Percentiles rank a stretch among this genome's conserved stretches.
These are phyloP conservation scores for Neurospora sp. DNA, from an alignment of 495 filamentous ascomycete species.

Conservation along the genomic window DNA sequence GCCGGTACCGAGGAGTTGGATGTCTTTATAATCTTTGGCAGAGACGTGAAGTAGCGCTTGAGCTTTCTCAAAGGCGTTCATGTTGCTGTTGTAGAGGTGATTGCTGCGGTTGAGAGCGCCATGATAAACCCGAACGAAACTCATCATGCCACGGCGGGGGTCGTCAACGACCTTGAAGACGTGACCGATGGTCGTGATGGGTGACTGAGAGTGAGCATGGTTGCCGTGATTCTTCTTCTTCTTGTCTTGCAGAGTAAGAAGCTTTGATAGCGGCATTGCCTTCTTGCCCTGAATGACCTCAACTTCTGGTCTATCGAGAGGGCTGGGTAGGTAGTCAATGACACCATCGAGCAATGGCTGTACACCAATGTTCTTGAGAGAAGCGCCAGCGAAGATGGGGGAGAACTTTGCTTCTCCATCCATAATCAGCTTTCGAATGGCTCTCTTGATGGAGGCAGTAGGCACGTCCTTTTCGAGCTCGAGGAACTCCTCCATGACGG, in stretches of 20 bases:
- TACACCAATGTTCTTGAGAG: conserved; percentile 88
- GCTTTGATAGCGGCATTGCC: conserved; percentile 38
- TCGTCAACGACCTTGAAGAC: conserved; percentile 98
- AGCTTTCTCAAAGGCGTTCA: conserved; percentile 71
- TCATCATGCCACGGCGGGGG: conserved; percentile 71
- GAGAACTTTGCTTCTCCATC: conserved; percentile 54
- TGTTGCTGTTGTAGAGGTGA: conserved; percentile 77
- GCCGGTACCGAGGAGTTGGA: conserved; percentile 66
- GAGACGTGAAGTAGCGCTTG: conserved; percentile 85
- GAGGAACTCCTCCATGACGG: conserved; percentile 73
- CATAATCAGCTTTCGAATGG: conserved; percentile 63
- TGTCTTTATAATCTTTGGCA: conserved; percentile 76
- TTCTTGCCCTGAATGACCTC: conserved; percentile 58
- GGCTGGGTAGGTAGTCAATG: conserved; percentile 75
- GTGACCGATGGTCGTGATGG: conserved; percentile 65
- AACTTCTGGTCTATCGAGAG: conserved; percentile 64
- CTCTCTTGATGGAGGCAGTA: conserved; percentile 52
- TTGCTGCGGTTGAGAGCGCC: conserved; percentile 65
- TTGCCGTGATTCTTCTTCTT: conserved; percentile 34
- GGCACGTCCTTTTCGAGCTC: conserved; percentile 66
- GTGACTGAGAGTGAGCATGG: conserved; percentile 27
- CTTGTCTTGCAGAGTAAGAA: conserved; percentile 42
- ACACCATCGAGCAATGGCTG: conserved; percentile 87
- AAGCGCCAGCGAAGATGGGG: conserved; percentile 85
- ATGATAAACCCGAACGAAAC: conserved; percentile 88